Base-by-base conservation (phyloP, 176 grass and related monocot species). In the Thalia dealbata region DNA sequence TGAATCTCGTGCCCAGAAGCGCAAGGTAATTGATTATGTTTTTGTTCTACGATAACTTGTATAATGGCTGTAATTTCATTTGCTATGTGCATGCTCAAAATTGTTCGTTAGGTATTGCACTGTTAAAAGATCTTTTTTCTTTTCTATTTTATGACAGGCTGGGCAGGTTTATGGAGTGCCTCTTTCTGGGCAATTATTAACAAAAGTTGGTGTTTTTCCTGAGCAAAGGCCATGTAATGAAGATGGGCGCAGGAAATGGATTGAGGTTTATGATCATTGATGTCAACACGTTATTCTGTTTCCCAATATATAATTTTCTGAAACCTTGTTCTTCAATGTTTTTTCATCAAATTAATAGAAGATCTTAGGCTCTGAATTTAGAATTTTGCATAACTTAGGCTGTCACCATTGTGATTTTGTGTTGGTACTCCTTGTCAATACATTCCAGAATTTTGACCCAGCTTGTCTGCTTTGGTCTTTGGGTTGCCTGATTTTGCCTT, bases 111-210 rank as follows among this genome's bases (percentile, higher is more conserved):
- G 43, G 9, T 4, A 10, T 3, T 11, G n/a, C 21, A 44, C 7
- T 44, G 62, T 65, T 45, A 23, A 22, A 7, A 14, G 13, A n/a
- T 19, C 46, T 23, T 72, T 23, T 72, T 72, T 24, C 9, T 29
- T 52, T 52, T 79, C 64, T 43, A 41, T 70, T 43, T 78, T 82
- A 73, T 24, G 77, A 88, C 67, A 99, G 95, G 95, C 95, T 83
- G 95, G 95, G 43, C 95, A 99, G 87, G 95, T 95, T 87, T 99
- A 99, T 18, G 95, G 95, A 80, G 87, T 95, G 70, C 90, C 95
- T 73, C 95, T 99, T 81, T 91, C 82, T 81, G 95, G 90, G 45
- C 80, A 82, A 14, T 58, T 99, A 22, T 76, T 99, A 72, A 86
- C 90, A 81, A 99, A 90, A 72, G 73, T 90, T 85, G 88, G 90